A percentile compares a stretch with the other conserved stretches of the same genome.
phyloP scores from a whole-genome alignment of 2,329 filamentous ascomycete genomes.

The Cladosporium sp. region DNA sequence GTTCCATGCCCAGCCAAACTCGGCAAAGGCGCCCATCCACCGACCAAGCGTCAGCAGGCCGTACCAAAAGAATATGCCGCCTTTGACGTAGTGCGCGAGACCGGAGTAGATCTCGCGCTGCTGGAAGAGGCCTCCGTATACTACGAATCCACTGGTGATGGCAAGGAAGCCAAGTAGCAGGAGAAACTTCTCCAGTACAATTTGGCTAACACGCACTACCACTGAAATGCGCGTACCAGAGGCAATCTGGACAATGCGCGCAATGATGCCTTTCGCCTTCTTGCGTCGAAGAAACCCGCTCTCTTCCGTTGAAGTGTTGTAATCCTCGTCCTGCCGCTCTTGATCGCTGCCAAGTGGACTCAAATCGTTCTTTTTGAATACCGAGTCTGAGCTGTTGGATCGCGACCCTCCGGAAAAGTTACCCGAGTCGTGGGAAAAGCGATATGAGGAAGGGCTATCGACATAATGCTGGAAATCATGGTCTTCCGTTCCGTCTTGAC shows the following conservation, averaged over 20 bases:
- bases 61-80: constrained; percentile 91
- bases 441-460: constrained; percentile 16
- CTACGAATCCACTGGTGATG: constrained; percentile 67
- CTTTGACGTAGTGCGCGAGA: constrained; percentile 90
- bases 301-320: constrained; percentile 26
- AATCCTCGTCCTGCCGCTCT: constrained; percentile 41
- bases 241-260: constrained; percentile 20
- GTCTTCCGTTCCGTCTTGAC: constrained; percentile 29
- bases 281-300: constrained; percentile 41
- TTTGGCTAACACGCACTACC: constrained; percentile 58
- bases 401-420: constrained; percentile 26
- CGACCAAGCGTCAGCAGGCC: constrained; percentile 81
- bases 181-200: constrained; percentile 69
- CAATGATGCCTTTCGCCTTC: constrained; percentile 23
- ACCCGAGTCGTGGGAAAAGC: constrained; percentile 41
- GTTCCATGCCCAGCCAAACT: constrained; percentile 96
- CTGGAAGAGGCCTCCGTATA: constrained; percentile 73
- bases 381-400: constrained; percentile 28
- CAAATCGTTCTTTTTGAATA: constrained; percentile 21
- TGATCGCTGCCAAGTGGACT: constrained; percentile 14
- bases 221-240: constrained; percentile 52
- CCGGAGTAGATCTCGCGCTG: constrained; percentile 67
- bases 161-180: constrained; percentile 73
- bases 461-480: constrained; percentile 19
- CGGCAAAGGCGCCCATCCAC: constrained; percentile 85